phyloP scores from a whole-genome alignment of 116 monocot species.

The Zostera marina region DNA sequence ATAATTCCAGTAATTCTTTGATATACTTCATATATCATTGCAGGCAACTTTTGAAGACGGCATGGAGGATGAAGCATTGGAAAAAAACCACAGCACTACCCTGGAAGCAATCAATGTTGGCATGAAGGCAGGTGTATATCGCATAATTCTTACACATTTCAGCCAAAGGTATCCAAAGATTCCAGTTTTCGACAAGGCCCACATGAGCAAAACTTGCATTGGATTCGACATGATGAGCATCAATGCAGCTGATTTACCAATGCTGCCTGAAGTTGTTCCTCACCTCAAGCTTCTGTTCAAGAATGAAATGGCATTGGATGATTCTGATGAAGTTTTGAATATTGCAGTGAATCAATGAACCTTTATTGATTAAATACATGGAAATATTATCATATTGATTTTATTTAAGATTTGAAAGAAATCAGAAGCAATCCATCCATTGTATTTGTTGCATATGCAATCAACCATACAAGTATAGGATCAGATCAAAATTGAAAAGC shows the following conservation, averaged over 20 bases:
- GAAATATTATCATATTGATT: no score
- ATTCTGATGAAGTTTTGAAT: constrained; percentile 27
- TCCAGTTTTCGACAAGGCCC: constrained; percentile 45
- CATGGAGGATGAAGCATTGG: constrained; percentile 69
- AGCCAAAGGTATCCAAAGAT: constrained; percentile 97
- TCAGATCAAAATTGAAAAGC: no score
- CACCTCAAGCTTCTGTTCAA: constrained; percentile 34
- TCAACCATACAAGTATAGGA: no score
- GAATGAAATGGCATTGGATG: constrained; percentile 41
- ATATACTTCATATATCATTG: background rate
- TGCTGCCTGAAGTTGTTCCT: constrained; percentile 32
- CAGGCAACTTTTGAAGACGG: constrained; percentile 98
- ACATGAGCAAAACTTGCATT: constrained; percentile 37
- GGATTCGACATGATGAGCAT: constrained; percentile 47
- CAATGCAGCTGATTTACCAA: constrained; percentile 25
- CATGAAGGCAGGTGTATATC: constrained; percentile 42
- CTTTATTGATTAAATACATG: no score
- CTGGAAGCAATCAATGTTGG: constrained; percentile 76
- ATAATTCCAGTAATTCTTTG: no score
- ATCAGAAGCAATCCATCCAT: no score
- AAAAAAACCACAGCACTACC: constrained; percentile 87
- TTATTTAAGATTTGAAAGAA: no score
- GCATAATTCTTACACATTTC: constrained; percentile 88
- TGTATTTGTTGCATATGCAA: no score
- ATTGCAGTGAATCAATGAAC: constrained; percentile 1